Evolutionary conservation across 768 basidiomycete species (phyloP), one percentile per base, ranked within the genome.

Genomic region (Russula earlei): DNA sequence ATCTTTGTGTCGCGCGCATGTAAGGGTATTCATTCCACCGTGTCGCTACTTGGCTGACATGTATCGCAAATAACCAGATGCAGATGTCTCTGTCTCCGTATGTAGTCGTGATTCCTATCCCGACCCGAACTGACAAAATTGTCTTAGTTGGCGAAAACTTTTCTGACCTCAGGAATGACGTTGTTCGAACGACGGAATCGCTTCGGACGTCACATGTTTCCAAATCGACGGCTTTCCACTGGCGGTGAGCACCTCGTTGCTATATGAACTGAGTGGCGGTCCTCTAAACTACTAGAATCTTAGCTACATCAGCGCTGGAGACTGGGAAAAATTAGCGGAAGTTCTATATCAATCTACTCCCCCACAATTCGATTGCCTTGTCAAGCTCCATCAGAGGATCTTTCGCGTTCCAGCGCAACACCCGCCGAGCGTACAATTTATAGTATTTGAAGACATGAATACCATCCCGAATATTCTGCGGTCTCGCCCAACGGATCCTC

Each of bases 11-110:
- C n/a, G 27, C 41, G 1, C 56, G 56, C 47, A 54, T 58, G 56
- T 58, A 15, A 8, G 52, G 49, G 10, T 31, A 29, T 37, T 25
- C 4, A 7, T 10, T 22, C 36, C 17, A 37, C 36, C 7, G 20
- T 15, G 5, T 20, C 25, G 11, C 11, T 10, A 10, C 27, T 17
- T n/a, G 8, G n/a, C 46, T 58, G 9, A 58, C 2, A 8, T 31
- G 8, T 5, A 12, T 22, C 29, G 17, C 22, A 11, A 54, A 49
- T 4, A 10, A 53, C 17, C 42, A 58, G 56, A 38, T 58, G 27
- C 14, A 44, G 47, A 37, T 58, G 56, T 38, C 41, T 58, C 3
- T 58, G 47, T n/a, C 42, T 58, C 4, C 36, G 56, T 58, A 36
- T 3, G 56, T 49, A 31, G 14, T 49, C n/a, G 4, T n/a, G 6